These are phyloP conservation scores for Pleurotus giganteus DNA, from an alignment of 768 basidiomycete genomes.

Conservation along the genomic window DNA sequence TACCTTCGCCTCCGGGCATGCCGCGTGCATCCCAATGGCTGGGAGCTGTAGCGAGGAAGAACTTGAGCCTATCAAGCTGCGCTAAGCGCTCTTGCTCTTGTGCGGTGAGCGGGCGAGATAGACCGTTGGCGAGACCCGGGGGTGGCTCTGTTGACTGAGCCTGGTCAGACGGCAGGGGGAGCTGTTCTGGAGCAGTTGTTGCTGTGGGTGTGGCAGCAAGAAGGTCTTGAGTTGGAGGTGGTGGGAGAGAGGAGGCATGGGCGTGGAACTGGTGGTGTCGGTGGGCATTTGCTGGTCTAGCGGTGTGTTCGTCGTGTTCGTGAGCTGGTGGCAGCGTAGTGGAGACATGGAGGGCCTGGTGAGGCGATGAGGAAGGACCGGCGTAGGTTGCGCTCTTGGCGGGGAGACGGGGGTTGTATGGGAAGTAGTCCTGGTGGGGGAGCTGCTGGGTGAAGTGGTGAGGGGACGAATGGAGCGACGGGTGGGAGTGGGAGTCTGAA, in stretches of 20 bases:
- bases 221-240: slow-evolving; percentile 5
- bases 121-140: slow-evolving; percentile 22
- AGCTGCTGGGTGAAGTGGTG: slow-evolving; percentile 8
- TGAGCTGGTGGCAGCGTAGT: slow-evolving; percentile 33
- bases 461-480: slow-evolving; percentile 4
- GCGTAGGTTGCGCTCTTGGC: slow-evolving; percentile 10
- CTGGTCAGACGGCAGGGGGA: slow-evolving; percentile 2
- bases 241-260: slow-evolving; percentile 18
- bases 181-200: slow-evolving; percentile 12
- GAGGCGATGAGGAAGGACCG: slow-evolving; percentile 19
- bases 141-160: slow-evolving; percentile 16
- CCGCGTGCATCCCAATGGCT: slow-evolving; percentile 57
- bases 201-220: slow-evolving; percentile 11
- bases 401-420: slow-evolving; percentile 3
- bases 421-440: background rate
- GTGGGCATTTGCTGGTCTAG: slow-evolving; percentile 47
- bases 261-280: slow-evolving; percentile 41
- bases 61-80: slow-evolving; percentile 82
- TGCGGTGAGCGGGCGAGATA: slow-evolving; percentile 57
- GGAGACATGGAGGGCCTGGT: slow-evolving; percentile 36
- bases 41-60: slow-evolving; percentile 85
- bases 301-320: slow-evolving; percentile 46
- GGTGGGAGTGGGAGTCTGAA: slow-evolving; percentile 7
- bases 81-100: slow-evolving; percentile 69
- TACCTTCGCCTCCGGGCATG: slow-evolving; percentile 5